Percentiles rank a stretch among this genome's conserved stretches.
phyloP scores from a whole-genome alignment of 2,329 filamentous ascomycete species.

The Aspergillus sp. region DNA sequence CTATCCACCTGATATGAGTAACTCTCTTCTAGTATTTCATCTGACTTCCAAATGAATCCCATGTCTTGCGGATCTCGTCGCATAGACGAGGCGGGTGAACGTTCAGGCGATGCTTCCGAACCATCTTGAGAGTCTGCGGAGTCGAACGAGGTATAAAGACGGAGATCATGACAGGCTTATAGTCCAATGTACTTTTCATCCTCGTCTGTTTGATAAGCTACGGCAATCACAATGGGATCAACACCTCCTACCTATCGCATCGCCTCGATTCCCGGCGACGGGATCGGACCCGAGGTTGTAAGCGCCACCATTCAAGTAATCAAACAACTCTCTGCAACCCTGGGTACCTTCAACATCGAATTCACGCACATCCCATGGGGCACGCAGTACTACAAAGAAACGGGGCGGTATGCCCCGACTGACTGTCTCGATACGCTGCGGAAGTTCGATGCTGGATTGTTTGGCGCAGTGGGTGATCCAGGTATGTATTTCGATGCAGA shows the following conservation, averaged over 20 bases:
- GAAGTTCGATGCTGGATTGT: constrained; percentile 56
- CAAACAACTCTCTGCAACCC: constrained; percentile 43
- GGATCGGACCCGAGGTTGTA: constrained; percentile 65
- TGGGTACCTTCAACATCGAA: constrained; percentile 49
- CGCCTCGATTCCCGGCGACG: constrained; percentile 62
- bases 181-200: background rate
- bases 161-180: background rate
- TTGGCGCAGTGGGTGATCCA: constrained; percentile 60
- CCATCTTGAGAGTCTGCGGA: background rate
- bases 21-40: background rate
- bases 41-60: no score
- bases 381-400: constrained; percentile 45
- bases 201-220: background rate
- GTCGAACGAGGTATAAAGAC: background rate
- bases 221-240: constrained; percentile 1
- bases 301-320: constrained; percentile 52
- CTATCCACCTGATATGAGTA: no score
- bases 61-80: background rate
- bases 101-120: constrained; percentile 3
- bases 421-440: constrained; percentile 52
- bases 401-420: constrained; percentile 54
- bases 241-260: constrained; percentile 41
- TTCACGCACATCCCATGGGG: constrained; percentile 49
- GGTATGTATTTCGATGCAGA: constrained; percentile 31
- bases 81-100: constrained; percentile 1